Percentiles rank a stretch among this genome's conserved stretches.
Conservation (phyloP, 1,284 basidiomycete genomes). For the Phlebopus sp. region DNA sequence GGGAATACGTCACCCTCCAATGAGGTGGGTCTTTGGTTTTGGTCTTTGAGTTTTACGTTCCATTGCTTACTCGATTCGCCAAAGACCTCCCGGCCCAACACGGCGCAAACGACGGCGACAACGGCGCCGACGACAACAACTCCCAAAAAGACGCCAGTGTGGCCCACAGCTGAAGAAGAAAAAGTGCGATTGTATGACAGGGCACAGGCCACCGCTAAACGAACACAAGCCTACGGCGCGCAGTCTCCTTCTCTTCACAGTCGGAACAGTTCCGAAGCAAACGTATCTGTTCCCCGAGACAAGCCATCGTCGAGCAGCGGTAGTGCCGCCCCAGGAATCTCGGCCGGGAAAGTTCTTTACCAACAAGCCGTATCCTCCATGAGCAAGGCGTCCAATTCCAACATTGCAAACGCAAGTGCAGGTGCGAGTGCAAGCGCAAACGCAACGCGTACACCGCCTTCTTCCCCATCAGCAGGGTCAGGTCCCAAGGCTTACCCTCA, state of each 20-base stretch:
- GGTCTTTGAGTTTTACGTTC: background rate
- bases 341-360: constrained; percentile 45
- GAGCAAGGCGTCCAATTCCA: constrained; percentile 13
- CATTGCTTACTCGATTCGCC: background rate
- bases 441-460: constrained; percentile 16
- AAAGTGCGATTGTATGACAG: constrained; percentile 65
- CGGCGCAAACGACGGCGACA: constrained; percentile 3
- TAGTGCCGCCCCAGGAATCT: constrained; percentile 19
- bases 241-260: constrained; percentile 27
- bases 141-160: constrained; percentile 31
- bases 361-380: constrained; percentile 44
- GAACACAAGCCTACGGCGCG: constrained; percentile 41
- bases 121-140: constrained; percentile 16
- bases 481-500: constrained; percentile 34
- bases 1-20: constrained; percentile 24
- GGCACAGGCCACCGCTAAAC: constrained; percentile 58
- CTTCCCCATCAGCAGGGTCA: constrained; percentile 8
- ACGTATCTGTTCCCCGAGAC: constrained; percentile 16
- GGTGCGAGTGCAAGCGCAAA: background rate
- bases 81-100: constrained; percentile 5
- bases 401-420: background rate
- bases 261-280: constrained; percentile 31
- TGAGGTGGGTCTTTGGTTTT: constrained; percentile 21
- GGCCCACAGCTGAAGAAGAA: constrained; percentile 71
- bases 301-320: constrained; percentile 11